phyloP scores from a whole-genome alignment of 1,284 basidiomycete genomes.

The Ceratobasidium theobromae region DNA sequence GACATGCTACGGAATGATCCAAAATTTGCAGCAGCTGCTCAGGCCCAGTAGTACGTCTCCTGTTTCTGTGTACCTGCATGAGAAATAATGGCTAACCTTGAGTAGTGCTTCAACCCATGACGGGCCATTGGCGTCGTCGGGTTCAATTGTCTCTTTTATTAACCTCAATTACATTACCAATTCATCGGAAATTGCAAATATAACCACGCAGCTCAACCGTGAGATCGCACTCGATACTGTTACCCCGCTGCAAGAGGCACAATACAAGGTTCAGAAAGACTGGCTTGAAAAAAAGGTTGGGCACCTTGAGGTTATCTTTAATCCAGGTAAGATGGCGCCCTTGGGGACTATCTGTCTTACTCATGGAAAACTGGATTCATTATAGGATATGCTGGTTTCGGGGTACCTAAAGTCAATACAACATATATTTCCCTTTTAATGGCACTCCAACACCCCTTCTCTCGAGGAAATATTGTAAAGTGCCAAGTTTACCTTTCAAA shows the following conservation, averaged over 20 bases:
- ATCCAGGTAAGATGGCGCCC: slow-evolving; percentile 15
- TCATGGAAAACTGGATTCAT: not conserved
- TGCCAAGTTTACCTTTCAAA: too few relatives aligned
- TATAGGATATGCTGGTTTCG: slow-evolving; percentile 28
- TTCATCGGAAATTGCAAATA: not conserved
- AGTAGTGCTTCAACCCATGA: slow-evolving; percentile 28
- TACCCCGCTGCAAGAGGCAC: not conserved
- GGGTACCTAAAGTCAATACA: slow-evolving; percentile 37
- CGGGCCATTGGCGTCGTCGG: slow-evolving; percentile 18
- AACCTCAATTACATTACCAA: slow-evolving; percentile 18
- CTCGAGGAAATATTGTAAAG: slow-evolving; percentile 32
- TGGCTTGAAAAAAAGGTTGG: slow-evolving; percentile 35
- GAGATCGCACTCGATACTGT: not conserved
- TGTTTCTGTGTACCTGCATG: not conserved
- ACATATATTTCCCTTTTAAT: slow-evolving; percentile 42
- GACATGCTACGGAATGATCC: slow-evolving; percentile 31
- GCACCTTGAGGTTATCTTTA: slow-evolving; percentile 38
- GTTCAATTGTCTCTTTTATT: slow-evolving; percentile 30
- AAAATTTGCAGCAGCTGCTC: slow-evolving; percentile 17
- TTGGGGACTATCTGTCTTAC: not conserved
- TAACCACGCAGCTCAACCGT: not conserved
- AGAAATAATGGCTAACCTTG: not conserved
- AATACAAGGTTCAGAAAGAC: slow-evolving; percentile 3
- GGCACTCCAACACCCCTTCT: slow-evolving; percentile 45
- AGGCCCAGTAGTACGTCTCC: slow-evolving; percentile 29